Evolutionary conservation across 2,329 filamentous ascomycete genomes (phyloP).

Genomic region (Trichoderma atroviride): DNA sequence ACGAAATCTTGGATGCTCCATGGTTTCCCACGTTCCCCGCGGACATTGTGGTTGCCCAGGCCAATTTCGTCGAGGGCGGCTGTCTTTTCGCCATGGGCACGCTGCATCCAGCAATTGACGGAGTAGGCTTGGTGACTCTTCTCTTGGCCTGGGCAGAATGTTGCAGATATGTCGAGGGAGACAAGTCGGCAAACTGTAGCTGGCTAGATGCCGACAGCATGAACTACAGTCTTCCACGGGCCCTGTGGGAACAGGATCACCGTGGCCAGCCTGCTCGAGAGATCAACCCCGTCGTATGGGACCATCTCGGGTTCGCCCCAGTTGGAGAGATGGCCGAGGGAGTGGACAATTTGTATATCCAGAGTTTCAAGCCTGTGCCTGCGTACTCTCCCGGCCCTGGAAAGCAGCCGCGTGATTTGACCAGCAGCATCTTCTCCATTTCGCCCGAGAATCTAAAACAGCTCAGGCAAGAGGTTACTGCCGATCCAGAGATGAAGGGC

Average conservation of each 20-base stretch:
- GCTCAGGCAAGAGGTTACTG: neutral
- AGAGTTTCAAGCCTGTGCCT: neutral
- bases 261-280: constrained; percentile 30
- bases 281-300: constrained; percentile 34
- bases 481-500: constrained; percentile 27
- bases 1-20: constrained; percentile 32
- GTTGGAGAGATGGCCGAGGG: neutral
- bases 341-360: neutral
- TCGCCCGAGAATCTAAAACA: constrained; percentile 34
- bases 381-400: neutral
- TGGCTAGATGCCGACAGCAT: constrained; percentile 38
- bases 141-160: constrained; percentile 39
- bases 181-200: constrained; percentile 32
- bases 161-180: constrained; percentile 35
- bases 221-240: constrained; percentile 35
- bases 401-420: constrained; percentile 26
- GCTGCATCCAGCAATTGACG: constrained; percentile 34
- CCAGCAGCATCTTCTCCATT: constrained; percentile 39
- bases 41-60: constrained; percentile 37
- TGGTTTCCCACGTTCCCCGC: constrained; percentile 35
- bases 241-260: constrained; percentile 35
- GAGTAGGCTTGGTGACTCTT: constrained; percentile 35
- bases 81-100: constrained; percentile 37
- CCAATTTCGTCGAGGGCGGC: constrained; percentile 39
- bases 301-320: neutral